phyloP scores from a whole-genome alignment of 2,329 filamentous ascomycete genomes.

The Aspergillus carbonarius region DNA sequence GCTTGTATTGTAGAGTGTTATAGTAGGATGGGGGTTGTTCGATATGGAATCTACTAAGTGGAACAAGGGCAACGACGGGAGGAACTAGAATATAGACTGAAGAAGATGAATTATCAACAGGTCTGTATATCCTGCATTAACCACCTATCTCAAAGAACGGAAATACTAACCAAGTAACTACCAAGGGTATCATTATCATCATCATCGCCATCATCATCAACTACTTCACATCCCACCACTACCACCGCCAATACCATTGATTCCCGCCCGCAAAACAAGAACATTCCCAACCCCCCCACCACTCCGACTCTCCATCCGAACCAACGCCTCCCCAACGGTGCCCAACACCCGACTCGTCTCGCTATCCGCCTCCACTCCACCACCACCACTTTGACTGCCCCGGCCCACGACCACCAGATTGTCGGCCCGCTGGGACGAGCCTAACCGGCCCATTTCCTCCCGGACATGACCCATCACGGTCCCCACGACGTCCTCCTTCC shows the following conservation, averaged over 20 bases:
- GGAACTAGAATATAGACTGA: no score
- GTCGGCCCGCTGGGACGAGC: conserved; percentile 62
- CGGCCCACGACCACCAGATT: conserved; percentile 70
- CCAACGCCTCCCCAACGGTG: conserved; percentile 39
- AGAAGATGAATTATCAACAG: no score
- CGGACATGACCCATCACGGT: conserved; percentile 55
- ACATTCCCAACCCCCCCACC: conserved; percentile 69
- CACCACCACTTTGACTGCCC: conserved; percentile 23
- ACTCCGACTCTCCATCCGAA: conserved; percentile 59
- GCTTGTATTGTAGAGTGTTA: neutral
- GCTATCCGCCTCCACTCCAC: conserved; percentile 35
- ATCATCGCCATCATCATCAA: neutral
- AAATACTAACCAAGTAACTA: no score
- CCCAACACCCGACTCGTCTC: conserved; percentile 31
- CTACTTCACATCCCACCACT: no score
- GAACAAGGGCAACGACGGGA: no score
- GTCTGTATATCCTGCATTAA: no score
- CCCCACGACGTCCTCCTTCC: conserved; percentile 43
- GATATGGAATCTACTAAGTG: no score
- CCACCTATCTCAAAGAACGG: no score
- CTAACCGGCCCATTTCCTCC: conserved; percentile 56
- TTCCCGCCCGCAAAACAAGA: conserved; percentile 65
- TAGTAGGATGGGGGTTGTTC: neutral
- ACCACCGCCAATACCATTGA: neutral
- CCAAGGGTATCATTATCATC: no score